These are phyloP conservation scores for Coemansia sp. DNA, from an alignment of 371 early-diverging fungal genomes.

Conservation along the genomic window DNA sequence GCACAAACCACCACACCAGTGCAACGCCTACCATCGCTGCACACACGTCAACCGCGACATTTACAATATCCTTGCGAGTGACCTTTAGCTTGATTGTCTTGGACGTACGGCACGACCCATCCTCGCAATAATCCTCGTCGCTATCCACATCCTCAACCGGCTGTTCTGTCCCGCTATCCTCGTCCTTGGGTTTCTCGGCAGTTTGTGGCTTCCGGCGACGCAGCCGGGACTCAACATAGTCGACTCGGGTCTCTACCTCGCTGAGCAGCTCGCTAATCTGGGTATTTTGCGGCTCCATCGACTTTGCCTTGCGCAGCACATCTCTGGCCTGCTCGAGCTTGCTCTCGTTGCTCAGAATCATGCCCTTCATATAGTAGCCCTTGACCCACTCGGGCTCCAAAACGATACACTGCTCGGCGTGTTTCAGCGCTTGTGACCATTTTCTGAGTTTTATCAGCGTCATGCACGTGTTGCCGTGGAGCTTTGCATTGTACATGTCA, in stretches of 20 bases:
- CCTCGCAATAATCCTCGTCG: conserved; percentile 48
- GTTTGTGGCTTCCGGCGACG: conserved; percentile 40
- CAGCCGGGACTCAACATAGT: conserved; percentile 45
- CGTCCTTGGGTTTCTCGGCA: conserved; percentile 10
- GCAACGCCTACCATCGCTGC: conserved; percentile 37
- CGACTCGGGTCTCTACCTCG: conserved; percentile 43
- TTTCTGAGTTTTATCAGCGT: conserved; percentile 48
- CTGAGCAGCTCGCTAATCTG: conserved; percentile 35
- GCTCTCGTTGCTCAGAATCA: conserved; percentile 46
- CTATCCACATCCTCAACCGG: conserved; percentile 42
- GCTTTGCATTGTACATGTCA: conserved; percentile 50
- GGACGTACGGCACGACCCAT: conserved; percentile 39
- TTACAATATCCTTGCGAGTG: conserved; percentile 34
- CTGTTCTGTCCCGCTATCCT: conserved; percentile 31
- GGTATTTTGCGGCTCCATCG: conserved; percentile 38
- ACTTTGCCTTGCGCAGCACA: conserved; percentile 29
- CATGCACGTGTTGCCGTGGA: conserved; percentile 53
- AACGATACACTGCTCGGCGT: conserved; percentile 52
- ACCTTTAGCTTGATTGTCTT: conserved; percentile 38
- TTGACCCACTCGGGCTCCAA: conserved; percentile 53
- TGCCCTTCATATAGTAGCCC: conserved; percentile 52
- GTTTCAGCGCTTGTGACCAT: conserved; percentile 50
- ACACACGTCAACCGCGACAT: conserved; percentile 28
- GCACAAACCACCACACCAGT: conserved; percentile 34
- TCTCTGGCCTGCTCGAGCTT: conserved; percentile 43